Conservation (phyloP, 805 yeast species). For the Candida incommunis region DNA sequence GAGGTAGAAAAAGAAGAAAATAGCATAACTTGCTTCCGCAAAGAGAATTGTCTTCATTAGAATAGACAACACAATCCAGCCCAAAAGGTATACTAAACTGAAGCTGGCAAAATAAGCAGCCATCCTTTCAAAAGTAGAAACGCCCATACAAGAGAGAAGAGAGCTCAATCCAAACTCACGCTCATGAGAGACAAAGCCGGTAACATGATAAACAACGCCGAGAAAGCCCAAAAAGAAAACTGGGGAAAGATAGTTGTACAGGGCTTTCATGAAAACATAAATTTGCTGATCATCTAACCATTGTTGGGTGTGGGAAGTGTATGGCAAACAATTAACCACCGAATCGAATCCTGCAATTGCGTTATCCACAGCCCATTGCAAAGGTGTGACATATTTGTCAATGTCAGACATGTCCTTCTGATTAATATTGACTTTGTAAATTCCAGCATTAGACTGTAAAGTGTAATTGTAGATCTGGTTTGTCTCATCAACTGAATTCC, state of each 20-base stretch:
- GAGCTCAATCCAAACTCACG: conserved; percentile 20
- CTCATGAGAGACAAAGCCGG: conserved; percentile 21
- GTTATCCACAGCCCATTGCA: conserved; percentile 22
- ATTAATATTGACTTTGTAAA: conserved; percentile 15
- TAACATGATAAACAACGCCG: conserved; percentile 23
- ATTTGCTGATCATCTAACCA: conserved; percentile 15
- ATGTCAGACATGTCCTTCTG: conserved; percentile 17
- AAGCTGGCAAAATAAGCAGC: conserved; percentile 18
- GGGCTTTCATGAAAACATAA: conserved; percentile 14
- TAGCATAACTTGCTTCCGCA: conserved; percentile 13
- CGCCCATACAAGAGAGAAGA: conserved; percentile 21
- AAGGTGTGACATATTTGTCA: conserved; percentile 15
- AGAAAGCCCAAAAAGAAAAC: conserved; percentile 22
- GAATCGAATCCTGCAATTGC: conserved; percentile 16
- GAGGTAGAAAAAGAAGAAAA: conserved; percentile 19
- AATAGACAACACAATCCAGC: conserved; percentile 21
- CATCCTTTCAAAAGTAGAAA: conserved; percentile 14
- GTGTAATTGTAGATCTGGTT: conserved; percentile 20
- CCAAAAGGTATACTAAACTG: conserved; percentile 17
- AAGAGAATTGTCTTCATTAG: conserved; percentile 13
- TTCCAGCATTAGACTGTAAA: conserved; percentile 20
- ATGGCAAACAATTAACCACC: conserved; percentile 19
- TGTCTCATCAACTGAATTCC: conserved; percentile 18
- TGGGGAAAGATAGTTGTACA: conserved; percentile 19
- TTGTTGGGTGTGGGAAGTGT: conserved; percentile 16